Conservation (phyloP, 345 rosid genomes). For the Trapa bicornis region DNA sequence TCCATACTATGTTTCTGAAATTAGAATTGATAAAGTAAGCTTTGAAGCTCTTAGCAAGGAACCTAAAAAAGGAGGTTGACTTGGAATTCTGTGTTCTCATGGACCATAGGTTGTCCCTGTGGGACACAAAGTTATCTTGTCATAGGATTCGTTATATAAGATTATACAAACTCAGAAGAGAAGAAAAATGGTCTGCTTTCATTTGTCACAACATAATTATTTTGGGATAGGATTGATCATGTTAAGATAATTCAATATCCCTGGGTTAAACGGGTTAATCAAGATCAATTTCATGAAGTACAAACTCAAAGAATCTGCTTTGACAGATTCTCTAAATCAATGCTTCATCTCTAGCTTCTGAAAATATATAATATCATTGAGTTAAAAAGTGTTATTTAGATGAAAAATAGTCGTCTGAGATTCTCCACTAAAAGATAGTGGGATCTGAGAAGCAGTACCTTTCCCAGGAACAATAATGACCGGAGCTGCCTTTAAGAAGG, state of each 20-base stretch:
- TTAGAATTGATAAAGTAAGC: neutral
- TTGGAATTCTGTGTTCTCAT: neutral
- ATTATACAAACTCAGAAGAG: neutral
- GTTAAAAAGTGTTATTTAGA: neutral
- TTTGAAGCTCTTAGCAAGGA: neutral
- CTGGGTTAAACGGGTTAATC: neutral
- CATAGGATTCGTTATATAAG: too few relatives aligned
- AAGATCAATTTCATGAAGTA: neutral
- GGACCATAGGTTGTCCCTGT: neutral
- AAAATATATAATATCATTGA: neutral
- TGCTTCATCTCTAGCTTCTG: slow-evolving; percentile 40
- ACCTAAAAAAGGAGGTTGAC: neutral
- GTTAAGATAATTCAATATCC: neutral
- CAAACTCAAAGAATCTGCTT: neutral
- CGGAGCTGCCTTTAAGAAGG: slow-evolving; percentile 61
- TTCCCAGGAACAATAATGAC: slow-evolving; percentile 64
- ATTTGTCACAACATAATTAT: neutral
- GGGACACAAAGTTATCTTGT: neutral
- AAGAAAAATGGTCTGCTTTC: neutral
- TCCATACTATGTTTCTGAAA: neutral
- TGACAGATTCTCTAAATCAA: slow-evolving; percentile 16
- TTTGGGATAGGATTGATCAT: neutral
- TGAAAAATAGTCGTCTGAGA: neutral
- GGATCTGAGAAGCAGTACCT: slow-evolving; percentile 29
- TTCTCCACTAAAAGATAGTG: neutral